Base-by-base conservation (phyloP, 108 stramenopile genomes). In the Fragilaria crotonensis region DNA sequence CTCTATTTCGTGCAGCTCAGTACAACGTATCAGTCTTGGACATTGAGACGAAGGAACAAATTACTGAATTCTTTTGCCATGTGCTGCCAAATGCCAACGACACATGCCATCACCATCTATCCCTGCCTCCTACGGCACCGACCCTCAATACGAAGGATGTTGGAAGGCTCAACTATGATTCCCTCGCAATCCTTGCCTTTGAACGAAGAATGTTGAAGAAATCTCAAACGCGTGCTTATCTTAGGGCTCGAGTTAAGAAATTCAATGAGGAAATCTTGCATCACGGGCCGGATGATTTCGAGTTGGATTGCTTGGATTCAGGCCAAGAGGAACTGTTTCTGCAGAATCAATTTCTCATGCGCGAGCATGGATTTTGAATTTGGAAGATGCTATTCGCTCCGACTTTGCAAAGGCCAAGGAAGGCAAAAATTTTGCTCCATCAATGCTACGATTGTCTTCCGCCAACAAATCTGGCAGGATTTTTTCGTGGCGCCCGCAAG, bases 11-110 rank as follows among this genome's bases (percentile, higher is more conserved):
- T 11, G 7, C 36, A 11, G 7, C 14, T 14, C 7, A 41, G 11
- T 41, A 41, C 36, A 41, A 14, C 14, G 36, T 41, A 14, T 41
- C 36, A 11, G 36, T 41, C 11, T 41, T 41, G 36, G 36, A 41
- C 36, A 41, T 41, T 41, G 36, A 41, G 36, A 41, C 36, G 11
- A 41, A 41, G 36, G 36, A 41, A 41, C 36, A 41, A 41, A 41
- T 41, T 11, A 41, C 36, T 11, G 36, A 41, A 14, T 41, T 41
- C 36, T 41, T 41, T 41, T 41, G 36, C 14, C 7, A 41, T 41
- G 14, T 41, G 11, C 36, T 41, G 7, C 36, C 36, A 41, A 7
- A 41, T 11, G 36, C 36, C 14, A 11, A 7, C 11, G 11, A 41
- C 7, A 41, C 36, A 7, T 41, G 36, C 14, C 7, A 41, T 11